phyloP scores from a whole-genome alignment of 495 filamentous ascomycete genomes.

The Penicillium psychrofluorescens region DNA sequence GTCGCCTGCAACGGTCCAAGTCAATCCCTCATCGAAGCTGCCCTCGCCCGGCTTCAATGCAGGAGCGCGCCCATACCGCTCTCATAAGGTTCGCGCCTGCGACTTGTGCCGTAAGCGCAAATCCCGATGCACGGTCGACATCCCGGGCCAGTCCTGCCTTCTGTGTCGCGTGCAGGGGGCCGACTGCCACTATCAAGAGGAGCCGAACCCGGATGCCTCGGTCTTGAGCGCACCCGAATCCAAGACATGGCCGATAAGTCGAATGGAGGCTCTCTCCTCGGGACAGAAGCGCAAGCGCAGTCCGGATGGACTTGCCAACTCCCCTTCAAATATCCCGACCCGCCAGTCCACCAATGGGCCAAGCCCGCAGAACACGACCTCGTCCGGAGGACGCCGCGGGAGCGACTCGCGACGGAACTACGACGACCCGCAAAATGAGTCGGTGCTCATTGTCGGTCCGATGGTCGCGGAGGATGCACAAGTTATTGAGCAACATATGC shows the following conservation, averaged over 20 bases:
- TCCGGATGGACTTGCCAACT: slow-evolving; percentile 13
- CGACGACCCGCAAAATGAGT: slow-evolving; percentile 40
- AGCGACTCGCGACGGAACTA: slow-evolving; percentile 26
- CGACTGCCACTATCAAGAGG: slow-evolving; percentile 42
- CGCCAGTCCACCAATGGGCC: slow-evolving; percentile 18
- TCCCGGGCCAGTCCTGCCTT: slow-evolving; percentile 39
- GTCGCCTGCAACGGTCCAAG: slow-evolving; percentile 26
- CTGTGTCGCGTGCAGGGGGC: slow-evolving; percentile 44
- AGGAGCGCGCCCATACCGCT: slow-evolving; percentile 41
- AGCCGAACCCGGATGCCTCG: slow-evolving; percentile 19
- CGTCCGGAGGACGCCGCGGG: slow-evolving; percentile 21
- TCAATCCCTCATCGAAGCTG: slow-evolving; percentile 28
- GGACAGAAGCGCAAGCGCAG: slow-evolving; percentile 37
- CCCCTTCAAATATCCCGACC: slow-evolving; percentile 7
- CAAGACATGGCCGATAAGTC: slow-evolving; percentile 22
- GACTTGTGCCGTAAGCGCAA: slow-evolving; percentile 47
- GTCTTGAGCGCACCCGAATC: slow-evolving; percentile 19
- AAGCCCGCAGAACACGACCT: slow-evolving; percentile 20
- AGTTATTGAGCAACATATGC: slow-evolving; percentile 46
- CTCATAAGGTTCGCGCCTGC: slow-evolving; percentile 46
- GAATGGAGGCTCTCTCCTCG: slow-evolving; percentile 12
- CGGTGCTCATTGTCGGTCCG: slow-evolving; percentile 44
- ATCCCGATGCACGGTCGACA: slow-evolving; percentile 44
- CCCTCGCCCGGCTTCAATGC: slow-evolving; percentile 38
- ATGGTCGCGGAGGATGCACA: slow-evolving; percentile 46